phyloP scores from a whole-genome alignment of 805 yeast species.

The Yueomyces sinensis region DNA sequence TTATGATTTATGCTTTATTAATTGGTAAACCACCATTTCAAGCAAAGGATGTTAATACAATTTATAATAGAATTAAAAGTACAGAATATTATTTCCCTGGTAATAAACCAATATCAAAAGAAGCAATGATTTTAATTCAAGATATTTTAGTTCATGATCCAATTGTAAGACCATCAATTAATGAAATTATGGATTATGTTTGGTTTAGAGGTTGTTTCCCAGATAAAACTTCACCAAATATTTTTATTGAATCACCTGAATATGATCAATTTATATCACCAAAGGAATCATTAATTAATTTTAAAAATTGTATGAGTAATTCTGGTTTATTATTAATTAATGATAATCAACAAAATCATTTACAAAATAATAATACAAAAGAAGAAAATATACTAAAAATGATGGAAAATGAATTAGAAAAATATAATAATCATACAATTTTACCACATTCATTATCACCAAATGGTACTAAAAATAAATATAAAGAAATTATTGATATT shows the following conservation, averaged over 20 bases:
- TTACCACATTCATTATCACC: slow-evolving; percentile 88
- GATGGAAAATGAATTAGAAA: background rate
- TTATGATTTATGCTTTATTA: slow-evolving; percentile 80
- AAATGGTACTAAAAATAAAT: slow-evolving; percentile 77
- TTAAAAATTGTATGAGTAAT: slow-evolving; percentile 43
- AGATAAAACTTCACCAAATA: slow-evolving; percentile 35
- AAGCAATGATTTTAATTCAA: slow-evolving; percentile 54
- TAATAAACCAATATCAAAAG: slow-evolving; percentile 46
- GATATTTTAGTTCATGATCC: slow-evolving; percentile 68
- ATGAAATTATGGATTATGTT: slow-evolving; percentile 60
- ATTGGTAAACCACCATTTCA: slow-evolving; percentile 93
- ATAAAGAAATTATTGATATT: slow-evolving; percentile 50
- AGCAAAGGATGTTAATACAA: slow-evolving; percentile 77
- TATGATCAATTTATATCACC: slow-evolving; percentile 48
- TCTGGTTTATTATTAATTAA: slow-evolving; percentile 40
- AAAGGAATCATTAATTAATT: slow-evolving; percentile 50
- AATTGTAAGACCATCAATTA: slow-evolving; percentile 58
- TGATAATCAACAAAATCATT: slow-evolving; percentile 4
- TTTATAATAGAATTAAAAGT: slow-evolving; percentile 76
- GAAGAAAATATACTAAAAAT: slow-evolving; percentile 38
- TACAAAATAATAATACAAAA: slow-evolving; percentile 18
- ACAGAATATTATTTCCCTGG: slow-evolving; percentile 72
- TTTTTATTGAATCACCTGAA: slow-evolving; percentile 37
- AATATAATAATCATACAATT: slow-evolving; percentile 43
- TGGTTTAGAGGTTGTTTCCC: slow-evolving; percentile 86